Conservation (phyloP, 164 flowering plant species). For the Vitis cinerea region DNA sequence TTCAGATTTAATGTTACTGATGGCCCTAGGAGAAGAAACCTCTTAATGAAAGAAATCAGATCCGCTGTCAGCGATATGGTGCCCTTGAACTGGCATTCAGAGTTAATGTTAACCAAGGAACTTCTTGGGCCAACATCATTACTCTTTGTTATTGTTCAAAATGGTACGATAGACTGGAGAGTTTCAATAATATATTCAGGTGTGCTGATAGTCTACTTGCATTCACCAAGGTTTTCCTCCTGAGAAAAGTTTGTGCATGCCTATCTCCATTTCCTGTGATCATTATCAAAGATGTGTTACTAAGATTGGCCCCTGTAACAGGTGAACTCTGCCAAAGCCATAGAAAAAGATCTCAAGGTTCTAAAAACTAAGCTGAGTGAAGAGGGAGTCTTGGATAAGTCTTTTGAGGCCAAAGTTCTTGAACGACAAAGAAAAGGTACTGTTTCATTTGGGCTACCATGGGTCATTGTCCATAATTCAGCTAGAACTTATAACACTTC, state of each 20-base stretch:
- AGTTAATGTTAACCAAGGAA: too few relatives aligned
- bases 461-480: too few relatives aligned
- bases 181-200: not conserved
- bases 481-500: not conserved
- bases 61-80: too few relatives aligned
- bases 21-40: too few relatives aligned
- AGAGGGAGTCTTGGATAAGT: constrained; percentile 54
- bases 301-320: constrained; percentile 18
- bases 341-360: constrained; percentile 74
- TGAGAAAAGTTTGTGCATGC: not conserved
- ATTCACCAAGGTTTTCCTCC: not conserved
- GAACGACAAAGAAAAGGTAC: constrained; percentile 77
- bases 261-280: not conserved
- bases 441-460: not conserved
- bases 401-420: constrained; percentile 69
- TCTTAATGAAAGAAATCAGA: too few relatives aligned
- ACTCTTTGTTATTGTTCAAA: too few relatives aligned
- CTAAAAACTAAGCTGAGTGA: constrained; percentile 64
- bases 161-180: not conserved
- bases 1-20: too few relatives aligned
- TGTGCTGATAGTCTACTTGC: not conserved
- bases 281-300: not conserved
- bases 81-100: too few relatives aligned
- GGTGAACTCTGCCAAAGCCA: constrained; percentile 66
- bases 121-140: too few relatives aligned